Evolutionary conservation across 2,329 filamentous ascomycete genomes (phyloP).

Genomic region (Ophiostoma novo-ulmi): DNA sequence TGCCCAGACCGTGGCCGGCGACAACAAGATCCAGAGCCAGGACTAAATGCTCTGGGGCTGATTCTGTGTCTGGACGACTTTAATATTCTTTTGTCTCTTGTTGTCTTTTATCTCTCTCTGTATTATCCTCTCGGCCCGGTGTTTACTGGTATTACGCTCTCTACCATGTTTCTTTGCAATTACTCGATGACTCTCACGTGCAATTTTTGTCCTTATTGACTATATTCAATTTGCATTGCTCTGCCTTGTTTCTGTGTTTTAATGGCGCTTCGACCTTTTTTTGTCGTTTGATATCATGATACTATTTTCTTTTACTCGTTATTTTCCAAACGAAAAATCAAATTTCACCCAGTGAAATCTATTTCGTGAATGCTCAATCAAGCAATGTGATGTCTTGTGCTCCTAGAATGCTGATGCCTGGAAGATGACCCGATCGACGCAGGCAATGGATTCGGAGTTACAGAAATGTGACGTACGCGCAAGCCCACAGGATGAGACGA

Average conservation of each 20-base stretch:
- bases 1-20: conserved; percentile 80
- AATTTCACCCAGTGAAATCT: neutral
- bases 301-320: neutral
- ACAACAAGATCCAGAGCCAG: conserved; percentile 79
- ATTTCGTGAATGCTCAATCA: neutral
- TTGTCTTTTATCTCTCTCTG: neutral
- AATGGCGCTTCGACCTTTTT: neutral
- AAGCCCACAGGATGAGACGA: neutral
- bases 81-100: neutral
- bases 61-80: neutral
- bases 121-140: neutral
- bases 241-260: conserved; percentile 10
- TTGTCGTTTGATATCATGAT: neutral
- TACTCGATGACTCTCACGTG: neutral
- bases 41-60: conserved; percentile 38
- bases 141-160: conserved; percentile 2
- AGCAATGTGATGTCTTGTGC: neutral
- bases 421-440: neutral
- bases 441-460: conserved; percentile 6
- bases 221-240: neutral
- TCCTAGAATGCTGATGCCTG: conserved; percentile 22
- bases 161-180: neutral
- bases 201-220: too few species aligned
- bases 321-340: neutral
- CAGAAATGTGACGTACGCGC: conserved; percentile 17